phyloP scores from a whole-genome alignment of 2,329 filamentous ascomycete species.

The Sporothrix humicola region DNA sequence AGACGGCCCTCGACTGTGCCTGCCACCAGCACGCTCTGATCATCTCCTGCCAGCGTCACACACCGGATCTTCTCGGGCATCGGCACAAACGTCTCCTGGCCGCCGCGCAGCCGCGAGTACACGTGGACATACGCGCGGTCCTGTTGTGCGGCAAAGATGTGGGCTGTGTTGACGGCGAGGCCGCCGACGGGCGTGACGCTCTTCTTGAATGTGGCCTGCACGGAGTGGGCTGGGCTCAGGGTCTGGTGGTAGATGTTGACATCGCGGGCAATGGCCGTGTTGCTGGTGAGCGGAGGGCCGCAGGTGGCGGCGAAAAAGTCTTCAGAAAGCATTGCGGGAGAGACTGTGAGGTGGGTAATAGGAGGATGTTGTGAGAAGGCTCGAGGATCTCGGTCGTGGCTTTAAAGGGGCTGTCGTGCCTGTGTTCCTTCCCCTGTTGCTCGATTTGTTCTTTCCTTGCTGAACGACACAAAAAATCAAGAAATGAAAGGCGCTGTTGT shows the following conservation, averaged over 20 bases:
- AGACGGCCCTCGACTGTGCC: conserved; percentile 86
- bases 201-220: conserved; percentile 86
- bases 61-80: conserved; percentile 87
- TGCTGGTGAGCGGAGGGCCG: conserved; percentile 61
- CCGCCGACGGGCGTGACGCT: conserved; percentile 80
- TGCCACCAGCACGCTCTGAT: conserved; percentile 65
- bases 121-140: conserved; percentile 94
- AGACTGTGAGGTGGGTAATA: neutral
- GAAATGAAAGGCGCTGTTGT: neutral
- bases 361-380: neutral
- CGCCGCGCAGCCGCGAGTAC: conserved; percentile 81
- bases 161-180: conserved; percentile 77
- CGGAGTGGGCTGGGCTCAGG: conserved; percentile 75
- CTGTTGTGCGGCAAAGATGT: conserved; percentile 89
- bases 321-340: conserved; percentile 62
- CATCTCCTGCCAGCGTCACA: conserved; percentile 70
- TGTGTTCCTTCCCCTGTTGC: conserved; percentile 6
- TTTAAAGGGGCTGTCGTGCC: neutral
- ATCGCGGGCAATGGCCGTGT: conserved; percentile 68
- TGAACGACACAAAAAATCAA: neutral
- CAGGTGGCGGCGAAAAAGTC: conserved; percentile 64
- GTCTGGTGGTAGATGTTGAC: conserved; percentile 87
- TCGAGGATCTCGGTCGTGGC: neutral
- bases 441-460: conserved; percentile 10
- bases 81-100: conserved; percentile 85